phyloP scores from a whole-genome alignment of 345 rosid genomes.

The Lepidium sativum region DNA sequence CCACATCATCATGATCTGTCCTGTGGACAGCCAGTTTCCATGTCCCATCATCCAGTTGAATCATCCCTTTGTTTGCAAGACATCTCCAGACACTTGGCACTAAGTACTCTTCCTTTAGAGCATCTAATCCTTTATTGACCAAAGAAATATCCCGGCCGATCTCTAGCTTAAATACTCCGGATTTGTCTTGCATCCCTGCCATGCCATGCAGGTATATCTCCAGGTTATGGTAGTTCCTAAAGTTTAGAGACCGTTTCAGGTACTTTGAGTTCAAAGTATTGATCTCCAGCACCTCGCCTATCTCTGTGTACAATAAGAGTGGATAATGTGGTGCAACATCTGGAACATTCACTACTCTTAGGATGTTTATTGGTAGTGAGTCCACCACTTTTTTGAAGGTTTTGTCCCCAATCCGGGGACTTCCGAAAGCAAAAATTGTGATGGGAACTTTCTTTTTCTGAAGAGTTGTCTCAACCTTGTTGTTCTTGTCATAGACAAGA shows the following conservation, averaged over 20 bases:
- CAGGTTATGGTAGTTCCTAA: conserved; percentile 28
- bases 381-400: conserved; percentile 11
- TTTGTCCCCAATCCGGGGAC: conserved; percentile 47
- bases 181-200: conserved; percentile 23
- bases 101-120: conserved; percentile 34
- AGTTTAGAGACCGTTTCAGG: conserved; percentile 26
- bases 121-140: conserved; percentile 27
- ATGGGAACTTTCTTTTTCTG: conserved; percentile 28
- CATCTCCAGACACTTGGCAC: conserved; percentile 48
- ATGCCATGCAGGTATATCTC: conserved; percentile 31
- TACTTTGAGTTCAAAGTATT: conserved; percentile 26
- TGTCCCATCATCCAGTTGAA: conserved; percentile 41
- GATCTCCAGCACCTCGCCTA: conserved; percentile 20
- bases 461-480: not conserved
- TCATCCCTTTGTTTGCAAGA: conserved; percentile 42
- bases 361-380: conserved; percentile 14
- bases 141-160: conserved; percentile 23
- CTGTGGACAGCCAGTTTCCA: conserved; percentile 45
- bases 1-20: conserved; percentile 8
- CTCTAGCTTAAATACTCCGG: conserved; percentile 22
- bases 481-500: conserved; percentile 31
- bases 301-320: conserved; percentile 10
- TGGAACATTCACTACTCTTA: conserved; percentile 26
- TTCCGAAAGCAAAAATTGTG: conserved; percentile 43
- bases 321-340: conserved; percentile 31